A percentile compares a stretch with the other conserved stretches of the same genome.
Conservation (phyloP, 1,139 yeast genomes). For the Blastobotrys buckinghamii region DNA sequence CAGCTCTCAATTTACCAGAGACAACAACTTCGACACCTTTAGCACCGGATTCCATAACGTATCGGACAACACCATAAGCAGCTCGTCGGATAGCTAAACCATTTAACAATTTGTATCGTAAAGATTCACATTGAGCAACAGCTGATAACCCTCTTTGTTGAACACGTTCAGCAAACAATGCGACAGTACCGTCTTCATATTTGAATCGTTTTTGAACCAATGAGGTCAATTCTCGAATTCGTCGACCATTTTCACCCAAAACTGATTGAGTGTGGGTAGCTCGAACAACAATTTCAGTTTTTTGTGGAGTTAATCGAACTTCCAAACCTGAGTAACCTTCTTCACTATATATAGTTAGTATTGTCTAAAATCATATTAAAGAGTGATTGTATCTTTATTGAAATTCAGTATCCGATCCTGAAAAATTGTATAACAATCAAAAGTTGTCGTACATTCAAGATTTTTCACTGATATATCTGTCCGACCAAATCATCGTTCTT, state of each 20-base stretch:
- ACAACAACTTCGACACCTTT: constrained; percentile 99
- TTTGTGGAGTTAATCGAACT: constrained; percentile 97
- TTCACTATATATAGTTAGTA: constrained; percentile 52
- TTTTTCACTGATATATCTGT: too few relatives aligned
- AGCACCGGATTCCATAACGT: constrained; percentile 99
- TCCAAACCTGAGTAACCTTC: constrained; percentile 99
- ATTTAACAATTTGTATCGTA: constrained; percentile 94
- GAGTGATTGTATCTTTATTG: too few relatives aligned
- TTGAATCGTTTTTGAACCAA: constrained; percentile 98
- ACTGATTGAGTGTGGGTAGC: constrained; percentile 99
- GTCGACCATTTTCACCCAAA: constrained; percentile 99
- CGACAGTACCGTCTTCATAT: constrained; percentile 90
- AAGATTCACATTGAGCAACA: constrained; percentile 99
- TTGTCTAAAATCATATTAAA: too few relatives aligned
- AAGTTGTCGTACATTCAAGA: too few relatives aligned
- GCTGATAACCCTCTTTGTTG: constrained; percentile 99
- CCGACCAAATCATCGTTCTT: too few relatives aligned
- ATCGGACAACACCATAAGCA: constrained; percentile 99
- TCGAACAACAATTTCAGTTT: constrained; percentile 97
- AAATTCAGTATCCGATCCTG: too few relatives aligned
- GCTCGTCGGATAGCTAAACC: constrained; percentile 99
- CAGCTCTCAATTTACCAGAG: constrained; percentile 99
- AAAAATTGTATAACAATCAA: too few relatives aligned
- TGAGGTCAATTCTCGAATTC: constrained; percentile 98
- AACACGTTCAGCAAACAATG: constrained; percentile 97